phyloP scores from a whole-genome alignment of 2,329 filamentous ascomycete species.

The Penicillium occitanis region DNA sequence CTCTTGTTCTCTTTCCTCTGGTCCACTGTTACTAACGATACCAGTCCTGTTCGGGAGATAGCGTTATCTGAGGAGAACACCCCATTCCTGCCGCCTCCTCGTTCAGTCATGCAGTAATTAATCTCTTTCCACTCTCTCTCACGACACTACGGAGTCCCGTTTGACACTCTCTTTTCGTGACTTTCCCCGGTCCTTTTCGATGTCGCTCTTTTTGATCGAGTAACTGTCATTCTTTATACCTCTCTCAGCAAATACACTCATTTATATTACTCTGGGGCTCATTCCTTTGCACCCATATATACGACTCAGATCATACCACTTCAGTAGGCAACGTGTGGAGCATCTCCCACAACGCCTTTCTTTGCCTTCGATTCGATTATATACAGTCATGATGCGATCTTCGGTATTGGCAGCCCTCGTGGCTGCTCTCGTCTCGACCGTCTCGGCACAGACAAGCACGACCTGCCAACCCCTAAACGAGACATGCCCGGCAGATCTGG shows the following conservation, averaged over 20 bases:
- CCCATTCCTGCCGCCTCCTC: conserved; percentile 2
- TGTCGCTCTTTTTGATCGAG: conserved; percentile 11
- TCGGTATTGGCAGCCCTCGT: conserved; percentile 14
- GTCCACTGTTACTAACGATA: not conserved
- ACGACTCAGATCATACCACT: not conserved
- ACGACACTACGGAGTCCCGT: not conserved
- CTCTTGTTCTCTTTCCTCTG: not conserved
- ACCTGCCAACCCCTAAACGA: conserved; percentile 73
- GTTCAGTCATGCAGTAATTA: conserved; percentile 6
- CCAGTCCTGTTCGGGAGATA: conserved; percentile 10
- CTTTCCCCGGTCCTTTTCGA: conserved; percentile 4
- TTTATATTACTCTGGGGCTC: conserved; percentile 5
- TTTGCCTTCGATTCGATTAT: conserved; percentile 1
- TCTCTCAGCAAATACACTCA: conserved; percentile 2
- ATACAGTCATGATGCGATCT: conserved; percentile 15
- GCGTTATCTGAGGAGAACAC: conserved; percentile 3
- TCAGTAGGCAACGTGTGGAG: not conserved
- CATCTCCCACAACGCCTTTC: conserved; percentile 2
- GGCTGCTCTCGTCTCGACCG: conserved; percentile 30
- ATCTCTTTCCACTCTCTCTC: conserved; percentile 2
- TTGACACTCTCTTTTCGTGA: not conserved
- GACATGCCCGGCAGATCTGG: conserved; percentile 69
- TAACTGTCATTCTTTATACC: conserved; percentile 8
- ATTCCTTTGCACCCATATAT: conserved; percentile 14
- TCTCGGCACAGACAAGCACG: conserved; percentile 69